Evolutionary conservation across 352 stramenopile species (phyloP).

Genomic region (Lagenidium giganteum): DNA sequence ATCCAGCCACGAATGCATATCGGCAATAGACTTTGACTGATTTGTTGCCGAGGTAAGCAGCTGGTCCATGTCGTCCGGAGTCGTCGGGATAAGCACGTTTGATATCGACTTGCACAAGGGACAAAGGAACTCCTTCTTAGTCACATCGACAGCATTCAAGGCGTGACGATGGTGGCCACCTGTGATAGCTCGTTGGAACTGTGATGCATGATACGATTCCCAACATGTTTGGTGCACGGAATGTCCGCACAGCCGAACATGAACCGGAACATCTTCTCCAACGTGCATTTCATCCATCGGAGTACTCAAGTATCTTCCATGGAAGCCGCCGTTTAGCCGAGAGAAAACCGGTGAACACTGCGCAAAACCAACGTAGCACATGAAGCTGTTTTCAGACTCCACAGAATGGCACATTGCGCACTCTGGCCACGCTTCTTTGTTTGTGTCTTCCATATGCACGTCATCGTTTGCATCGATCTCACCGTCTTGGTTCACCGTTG

Average conservation of each 20-base stretch:
- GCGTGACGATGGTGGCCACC: constrained; percentile 91
- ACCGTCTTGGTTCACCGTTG: constrained; percentile 22
- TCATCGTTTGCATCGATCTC: constrained; percentile 12
- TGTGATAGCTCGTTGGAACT: constrained; percentile 91
- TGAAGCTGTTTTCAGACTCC: constrained; percentile 74
- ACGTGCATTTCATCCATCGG: constrained; percentile 86
- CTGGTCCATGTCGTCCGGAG: constrained; percentile 43
- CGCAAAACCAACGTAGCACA: constrained; percentile 85
- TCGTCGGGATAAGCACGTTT: constrained; percentile 93
- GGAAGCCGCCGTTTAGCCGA: constrained; percentile 50
- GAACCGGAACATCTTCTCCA: constrained; percentile 72
- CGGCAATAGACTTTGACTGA: constrained; percentile 14
- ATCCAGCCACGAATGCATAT: constrained; percentile 48
- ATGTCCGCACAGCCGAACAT: constrained; percentile 90
- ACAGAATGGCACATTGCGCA: constrained; percentile 85
- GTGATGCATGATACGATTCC: constrained; percentile 92
- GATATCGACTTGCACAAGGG: constrained; percentile 97
- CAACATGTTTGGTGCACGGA: constrained; percentile 94
- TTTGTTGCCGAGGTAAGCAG: constrained; percentile 12
- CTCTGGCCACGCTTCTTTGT: constrained; percentile 31
- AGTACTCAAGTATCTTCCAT: constrained; percentile 53
- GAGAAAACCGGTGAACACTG: constrained; percentile 76
- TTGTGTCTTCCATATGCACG: constrained; percentile 37
- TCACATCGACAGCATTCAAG: constrained; percentile 93
- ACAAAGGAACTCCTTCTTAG: constrained; percentile 96